Percentiles rank a stretch among this genome's conserved stretches.
phyloP scores from a whole-genome alignment of 306 rosid genomes.

The Pterocarpus santalinus region DNA sequence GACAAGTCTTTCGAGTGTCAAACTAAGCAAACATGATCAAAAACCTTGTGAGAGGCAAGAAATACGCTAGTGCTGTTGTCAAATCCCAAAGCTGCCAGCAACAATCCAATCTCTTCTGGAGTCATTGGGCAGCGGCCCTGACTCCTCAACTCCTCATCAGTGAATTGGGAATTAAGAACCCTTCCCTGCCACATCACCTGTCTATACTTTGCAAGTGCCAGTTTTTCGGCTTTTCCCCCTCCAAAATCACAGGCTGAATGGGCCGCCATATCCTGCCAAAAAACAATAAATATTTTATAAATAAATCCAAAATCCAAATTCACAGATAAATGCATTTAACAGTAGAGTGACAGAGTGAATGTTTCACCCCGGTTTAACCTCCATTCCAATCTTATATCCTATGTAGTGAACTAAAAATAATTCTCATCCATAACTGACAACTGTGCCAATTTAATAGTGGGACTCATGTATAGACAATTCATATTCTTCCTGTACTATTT shows the following conservation, averaged over 20 bases:
- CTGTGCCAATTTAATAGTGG: background rate
- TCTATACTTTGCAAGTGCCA: constrained; percentile 93
- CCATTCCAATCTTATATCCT: constrained; percentile 4
- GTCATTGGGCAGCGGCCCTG: constrained; percentile 99
- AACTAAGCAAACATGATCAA: constrained; percentile 42
- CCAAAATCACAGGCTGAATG: constrained; percentile 99
- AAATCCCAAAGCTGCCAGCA: constrained; percentile 92
- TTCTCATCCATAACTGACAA: background rate
- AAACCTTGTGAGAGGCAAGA: constrained; percentile 99
- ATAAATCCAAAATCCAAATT: constrained; percentile 19
- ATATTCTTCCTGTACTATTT: background rate
- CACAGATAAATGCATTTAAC: constrained; percentile 2
- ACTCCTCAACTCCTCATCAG: constrained; percentile 90
- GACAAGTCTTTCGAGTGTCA: constrained; percentile 12
- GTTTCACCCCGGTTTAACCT: background rate
- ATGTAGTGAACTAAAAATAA: background rate
- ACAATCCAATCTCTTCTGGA: constrained; percentile 95
- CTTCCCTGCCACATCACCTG: constrained; percentile 98
- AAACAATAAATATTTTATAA: background rate
- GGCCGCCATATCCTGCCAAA: constrained; percentile 95
- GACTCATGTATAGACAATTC: background rate
- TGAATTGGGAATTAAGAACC: constrained; percentile 96
- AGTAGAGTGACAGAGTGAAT: constrained; percentile 5
- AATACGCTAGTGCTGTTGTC: constrained; percentile 90
- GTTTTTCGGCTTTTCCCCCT: constrained; percentile 92